These are phyloP conservation scores for Acer negundo DNA, from an alignment of 345 rosid genomes.

Conservation along the genomic window DNA sequence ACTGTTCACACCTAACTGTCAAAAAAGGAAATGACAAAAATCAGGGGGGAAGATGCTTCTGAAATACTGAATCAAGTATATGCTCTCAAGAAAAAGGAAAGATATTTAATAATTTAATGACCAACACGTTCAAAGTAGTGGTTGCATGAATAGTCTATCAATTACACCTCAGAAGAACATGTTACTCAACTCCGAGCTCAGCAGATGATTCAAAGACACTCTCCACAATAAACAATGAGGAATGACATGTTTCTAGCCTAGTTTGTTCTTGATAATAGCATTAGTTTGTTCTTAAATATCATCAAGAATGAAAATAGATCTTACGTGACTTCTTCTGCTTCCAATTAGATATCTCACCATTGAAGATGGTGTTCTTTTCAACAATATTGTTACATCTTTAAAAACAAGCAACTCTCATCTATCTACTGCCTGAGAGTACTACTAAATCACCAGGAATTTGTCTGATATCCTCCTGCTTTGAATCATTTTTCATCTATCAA, in stretches of 20 bases:
- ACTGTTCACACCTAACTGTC: slow-evolving; percentile 16
- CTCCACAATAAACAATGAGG: neutral
- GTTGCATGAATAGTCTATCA: neutral
- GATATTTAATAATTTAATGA: neutral
- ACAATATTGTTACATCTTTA: neutral
- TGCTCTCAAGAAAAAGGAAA: neutral
- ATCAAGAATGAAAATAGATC: neutral
- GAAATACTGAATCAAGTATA: neutral
- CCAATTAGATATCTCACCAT: neutral
- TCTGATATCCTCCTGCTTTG: neutral
- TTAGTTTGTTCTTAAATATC: neutral
- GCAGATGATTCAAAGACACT: neutral
- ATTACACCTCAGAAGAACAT: neutral
- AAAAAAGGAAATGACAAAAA: slow-evolving; percentile 8
- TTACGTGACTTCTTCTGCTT: neutral
- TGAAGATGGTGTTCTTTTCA: neutral
- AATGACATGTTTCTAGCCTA: neutral
- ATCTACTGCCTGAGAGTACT: neutral
- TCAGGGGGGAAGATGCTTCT: slow-evolving; percentile 2
- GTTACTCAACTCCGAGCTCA: neutral
- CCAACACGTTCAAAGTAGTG: neutral
- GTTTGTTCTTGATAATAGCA: neutral
- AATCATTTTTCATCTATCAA: neutral
- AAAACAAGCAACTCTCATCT: neutral
- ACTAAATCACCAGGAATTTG: neutral